Evolutionary conservation across 768 basidiomycete species (phyloP).

Genomic region (Tephrocybe sp.): DNA sequence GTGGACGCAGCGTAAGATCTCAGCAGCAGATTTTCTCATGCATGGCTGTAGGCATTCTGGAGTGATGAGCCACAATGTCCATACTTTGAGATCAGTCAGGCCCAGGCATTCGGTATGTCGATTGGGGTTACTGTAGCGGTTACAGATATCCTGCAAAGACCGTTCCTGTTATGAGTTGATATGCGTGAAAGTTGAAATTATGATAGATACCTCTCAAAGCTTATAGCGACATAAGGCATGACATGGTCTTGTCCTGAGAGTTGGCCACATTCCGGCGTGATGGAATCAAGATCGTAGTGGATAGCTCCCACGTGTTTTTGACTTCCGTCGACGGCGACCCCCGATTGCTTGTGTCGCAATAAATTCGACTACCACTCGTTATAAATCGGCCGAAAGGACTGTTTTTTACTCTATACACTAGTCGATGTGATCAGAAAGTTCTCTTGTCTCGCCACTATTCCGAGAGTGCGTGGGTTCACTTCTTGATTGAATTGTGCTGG

Average conservation of each 20-base stretch:
- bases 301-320: background rate
- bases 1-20: conserved; percentile 11
- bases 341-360: no score
- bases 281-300: background rate
- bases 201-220: background rate
- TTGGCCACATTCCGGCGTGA: conserved; percentile 5
- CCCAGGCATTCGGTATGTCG: background rate
- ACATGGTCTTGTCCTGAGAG: conserved; percentile 8
- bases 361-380: background rate
- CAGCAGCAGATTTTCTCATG: conserved; percentile 11
- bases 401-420: no score
- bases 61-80: background rate
- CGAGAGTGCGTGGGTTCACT: no score
- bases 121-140: background rate
- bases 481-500: no score
- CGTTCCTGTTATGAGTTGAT: background rate
- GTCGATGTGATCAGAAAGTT: background rate
- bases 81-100: background rate
- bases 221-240: conserved; percentile 11
- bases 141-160: background rate
- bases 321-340: no score
- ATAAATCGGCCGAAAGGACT: background rate
- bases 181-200: conserved; percentile 2
- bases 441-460: background rate
- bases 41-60: background rate